Base-by-base conservation (phyloP, 2,329 filamentous ascomycete genomes). In the Nothophoma quercina region DNA sequence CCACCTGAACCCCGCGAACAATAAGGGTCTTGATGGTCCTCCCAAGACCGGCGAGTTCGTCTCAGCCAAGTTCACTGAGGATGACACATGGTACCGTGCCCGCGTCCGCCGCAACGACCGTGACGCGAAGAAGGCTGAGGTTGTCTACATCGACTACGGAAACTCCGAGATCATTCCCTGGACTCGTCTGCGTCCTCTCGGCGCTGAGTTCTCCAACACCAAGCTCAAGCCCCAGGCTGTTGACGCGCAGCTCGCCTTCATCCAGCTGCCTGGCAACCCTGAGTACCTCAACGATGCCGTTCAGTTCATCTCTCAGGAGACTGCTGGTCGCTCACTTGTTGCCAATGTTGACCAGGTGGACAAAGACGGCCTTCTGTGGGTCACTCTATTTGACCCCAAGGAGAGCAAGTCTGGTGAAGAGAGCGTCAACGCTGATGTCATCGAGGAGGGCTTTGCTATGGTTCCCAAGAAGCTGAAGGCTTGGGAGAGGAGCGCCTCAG, bases 91-190 rank as follows among this genome's bases (percentile, higher is more conserved):
- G 93, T 99, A 99, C 80, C 90, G 95, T 56, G 95, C 90, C 25
- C 89, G 88, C 56, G 86, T 99, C 56, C 88, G 93, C 57, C 87
- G 93, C 71, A 97, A 98, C 76, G 95, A 99, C 78, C 91, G 95
- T 57, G 84, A 93, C 7, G 88, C 88, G 68, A 91, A 83, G 83
- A 86, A 90, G 65, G 88, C 92, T 19, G 95, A 99, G 75, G 88
- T 99, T 21, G 79, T 96, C 36, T 99, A 96, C 77, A 86, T 99
- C 58, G 95, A 99, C 79, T 99, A 96, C 75, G 95, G 95, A 66
- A 99, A 99, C 82, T 88, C 85, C 48, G 95, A 99, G 77, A 88
- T 87, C 70, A 82, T 96, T 51, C 85, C 93, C 0, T 99, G 93
- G 92, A 84, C 86, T 19, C 83, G 85, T 62, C 85, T 99, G 34